phyloP scores from a whole-genome alignment of 2,329 filamentous ascomycete genomes.

The Macrophomina pseudophaseolina region DNA sequence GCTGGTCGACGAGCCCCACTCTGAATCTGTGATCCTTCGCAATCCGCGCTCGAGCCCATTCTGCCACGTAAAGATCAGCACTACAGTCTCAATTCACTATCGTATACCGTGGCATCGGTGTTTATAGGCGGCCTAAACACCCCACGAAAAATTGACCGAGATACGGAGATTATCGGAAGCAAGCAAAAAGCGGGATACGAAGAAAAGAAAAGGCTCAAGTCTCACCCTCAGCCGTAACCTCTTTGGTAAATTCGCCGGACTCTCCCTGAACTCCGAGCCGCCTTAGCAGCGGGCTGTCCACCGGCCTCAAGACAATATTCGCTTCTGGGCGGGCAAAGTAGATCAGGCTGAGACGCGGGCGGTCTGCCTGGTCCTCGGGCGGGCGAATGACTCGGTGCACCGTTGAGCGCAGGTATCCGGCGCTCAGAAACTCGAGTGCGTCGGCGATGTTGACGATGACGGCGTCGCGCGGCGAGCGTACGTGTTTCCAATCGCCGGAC shows the following conservation, averaged over 20 bases:
- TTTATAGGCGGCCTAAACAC: neutral
- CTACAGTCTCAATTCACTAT: neutral
- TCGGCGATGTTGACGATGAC: conserved; percentile 59
- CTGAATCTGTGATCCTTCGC: conserved; percentile 16
- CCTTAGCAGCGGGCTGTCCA: conserved; percentile 36
- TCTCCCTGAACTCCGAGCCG: conserved; percentile 31
- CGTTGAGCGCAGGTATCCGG: conserved; percentile 40
- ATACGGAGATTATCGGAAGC: too few relatives aligned
- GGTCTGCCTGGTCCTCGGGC: conserved; percentile 43
- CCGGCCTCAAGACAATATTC: conserved; percentile 44
- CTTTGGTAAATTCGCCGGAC: neutral
- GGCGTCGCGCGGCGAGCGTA: conserved; percentile 51
- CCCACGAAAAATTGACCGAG: neutral
- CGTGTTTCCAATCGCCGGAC: conserved; percentile 53
- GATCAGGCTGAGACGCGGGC: conserved; percentile 45
- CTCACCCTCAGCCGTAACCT: conserved; percentile 10
- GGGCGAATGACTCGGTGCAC: conserved; percentile 40
- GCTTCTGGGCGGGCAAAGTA: conserved; percentile 50
- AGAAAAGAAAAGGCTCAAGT: neutral
- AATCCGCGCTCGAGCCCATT: conserved; percentile 5
- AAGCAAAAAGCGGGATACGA: neutral
- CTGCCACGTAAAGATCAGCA: conserved; percentile 4
- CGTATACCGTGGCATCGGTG: neutral
- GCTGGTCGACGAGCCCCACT: conserved; percentile 11
- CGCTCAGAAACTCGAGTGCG: conserved; percentile 43